Conservation (phyloP, 345 rosid genomes). For the Boechera retrofracta region DNA sequence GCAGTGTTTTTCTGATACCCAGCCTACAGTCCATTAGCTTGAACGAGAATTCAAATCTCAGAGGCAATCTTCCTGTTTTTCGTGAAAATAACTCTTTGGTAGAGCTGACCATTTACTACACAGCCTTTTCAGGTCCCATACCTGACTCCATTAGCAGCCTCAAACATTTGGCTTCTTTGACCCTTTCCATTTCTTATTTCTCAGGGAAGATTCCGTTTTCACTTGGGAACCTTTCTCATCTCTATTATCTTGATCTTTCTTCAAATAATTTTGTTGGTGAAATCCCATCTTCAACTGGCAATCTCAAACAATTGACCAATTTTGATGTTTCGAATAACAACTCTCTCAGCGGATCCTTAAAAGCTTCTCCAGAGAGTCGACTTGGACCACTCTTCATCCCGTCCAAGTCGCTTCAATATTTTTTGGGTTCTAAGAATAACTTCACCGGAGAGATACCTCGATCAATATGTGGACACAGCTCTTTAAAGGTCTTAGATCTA, state of each 20-base stretch:
- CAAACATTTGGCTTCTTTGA: no score
- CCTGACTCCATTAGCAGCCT: no score
- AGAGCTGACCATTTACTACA: no score
- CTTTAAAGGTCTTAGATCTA: not conserved
- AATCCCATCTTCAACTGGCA: no score
- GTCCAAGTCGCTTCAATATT: rapidly evolving
- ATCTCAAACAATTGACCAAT: no score
- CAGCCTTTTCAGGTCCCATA: no score
- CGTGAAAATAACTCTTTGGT: not conserved
- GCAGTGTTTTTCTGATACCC: not conserved
- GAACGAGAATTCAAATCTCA: not conserved
- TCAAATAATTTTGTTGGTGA: no score
- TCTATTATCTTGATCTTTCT: not conserved
- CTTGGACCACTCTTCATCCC: conserved; percentile 2
- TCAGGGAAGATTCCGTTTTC: no score
- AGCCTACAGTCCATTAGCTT: not conserved
- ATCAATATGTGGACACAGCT: not conserved
- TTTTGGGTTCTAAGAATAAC: not conserved
- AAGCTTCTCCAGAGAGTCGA: not conserved
- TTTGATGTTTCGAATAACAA: no score
- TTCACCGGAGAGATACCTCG: not conserved
- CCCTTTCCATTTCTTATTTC: no score
- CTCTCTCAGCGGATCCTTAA: not conserved
- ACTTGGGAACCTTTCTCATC: no score
- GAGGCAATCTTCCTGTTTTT: not conserved